Conservation (phyloP, 2,329 filamentous ascomycete species). For the Claviceps pusilla region DNA sequence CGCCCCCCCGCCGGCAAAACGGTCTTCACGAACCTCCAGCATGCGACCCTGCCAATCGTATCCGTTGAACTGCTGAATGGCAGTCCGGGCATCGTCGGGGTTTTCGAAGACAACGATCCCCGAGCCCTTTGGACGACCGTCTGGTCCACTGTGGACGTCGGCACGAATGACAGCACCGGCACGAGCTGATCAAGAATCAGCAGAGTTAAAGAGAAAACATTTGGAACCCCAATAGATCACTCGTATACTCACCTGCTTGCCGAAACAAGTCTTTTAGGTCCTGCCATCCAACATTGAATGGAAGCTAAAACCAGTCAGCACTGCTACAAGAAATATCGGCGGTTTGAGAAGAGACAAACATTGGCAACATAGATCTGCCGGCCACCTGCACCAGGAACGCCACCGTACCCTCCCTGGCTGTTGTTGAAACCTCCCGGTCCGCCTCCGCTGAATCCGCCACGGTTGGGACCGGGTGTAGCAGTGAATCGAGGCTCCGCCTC, state of each 20-base stretch:
- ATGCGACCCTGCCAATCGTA: conserved; percentile 95
- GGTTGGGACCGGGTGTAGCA: conserved; percentile 48
- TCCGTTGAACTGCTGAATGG: conserved; percentile 94
- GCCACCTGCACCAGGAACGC: conserved; percentile 36
- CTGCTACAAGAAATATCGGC: neutral
- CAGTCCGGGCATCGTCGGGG: conserved; percentile 84
- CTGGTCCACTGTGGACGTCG: conserved; percentile 82
- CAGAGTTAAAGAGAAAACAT: neutral
- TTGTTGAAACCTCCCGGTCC: conserved; percentile 31
- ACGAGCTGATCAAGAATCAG: conserved; percentile 23
- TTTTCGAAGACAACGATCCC: conserved; percentile 95
- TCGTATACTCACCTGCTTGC: conserved; percentile 65
- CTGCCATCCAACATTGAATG: conserved; percentile 96
- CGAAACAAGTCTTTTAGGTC: conserved; percentile 97
- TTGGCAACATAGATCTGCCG: conserved; percentile 96
- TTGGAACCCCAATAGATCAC: neutral
- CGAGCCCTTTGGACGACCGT: conserved; percentile 88
- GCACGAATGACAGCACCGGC: conserved; percentile 78
- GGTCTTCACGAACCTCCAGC: conserved; percentile 90
- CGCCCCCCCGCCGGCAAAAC: conserved; percentile 59
- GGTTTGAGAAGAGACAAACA: conserved; percentile 51
- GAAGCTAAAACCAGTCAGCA: conserved; percentile 47
- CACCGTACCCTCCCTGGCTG: conserved; percentile 41
- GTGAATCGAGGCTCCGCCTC: conserved; percentile 96
- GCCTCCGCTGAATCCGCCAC: conserved; percentile 46